phyloP scores from a whole-genome alignment of 2,329 filamentous ascomycete genomes.

The Monilinia fructigena region DNA sequence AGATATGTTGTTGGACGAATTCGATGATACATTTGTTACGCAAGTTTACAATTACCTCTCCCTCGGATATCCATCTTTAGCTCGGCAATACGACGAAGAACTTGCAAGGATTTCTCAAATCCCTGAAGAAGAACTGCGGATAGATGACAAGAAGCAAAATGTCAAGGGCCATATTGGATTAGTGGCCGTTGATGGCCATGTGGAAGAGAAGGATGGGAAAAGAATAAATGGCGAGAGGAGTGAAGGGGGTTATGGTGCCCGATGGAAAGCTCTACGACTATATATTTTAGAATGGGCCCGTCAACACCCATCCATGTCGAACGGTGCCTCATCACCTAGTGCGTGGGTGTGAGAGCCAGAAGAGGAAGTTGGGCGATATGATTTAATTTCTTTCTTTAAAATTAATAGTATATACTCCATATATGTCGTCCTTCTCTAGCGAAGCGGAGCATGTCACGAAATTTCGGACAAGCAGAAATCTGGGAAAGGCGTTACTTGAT shows the following conservation, averaged over 20 bases:
- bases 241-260: conserved; percentile 50
- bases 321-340: conserved; percentile 53
- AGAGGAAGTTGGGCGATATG: conserved; percentile 72
- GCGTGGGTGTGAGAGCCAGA: conserved; percentile 66
- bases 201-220: conserved; percentile 36
- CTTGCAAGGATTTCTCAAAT: conserved; percentile 77
- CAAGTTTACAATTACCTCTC: conserved; percentile 98
- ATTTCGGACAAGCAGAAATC: neutral
- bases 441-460: neutral
- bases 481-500: conserved; percentile 2
- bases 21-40: conserved; percentile 80
- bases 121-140: conserved; percentile 63
- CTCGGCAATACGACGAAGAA: conserved; percentile 80
- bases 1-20: conserved; percentile 58
- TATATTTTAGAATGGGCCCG: conserved; percentile 90
- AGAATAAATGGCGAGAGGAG: conserved; percentile 42
- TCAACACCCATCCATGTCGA: conserved; percentile 72
- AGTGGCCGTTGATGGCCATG: conserved; percentile 44
- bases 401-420: neutral
- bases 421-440: neutral
- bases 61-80: conserved; percentile 84
- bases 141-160: conserved; percentile 64
- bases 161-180: conserved; percentile 72
- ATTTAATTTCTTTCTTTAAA: conserved; percentile 40
- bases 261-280: conserved; percentile 79